Conservation (phyloP, 768 basidiomycete genomes). For the Naematelia aurantialba region DNA sequence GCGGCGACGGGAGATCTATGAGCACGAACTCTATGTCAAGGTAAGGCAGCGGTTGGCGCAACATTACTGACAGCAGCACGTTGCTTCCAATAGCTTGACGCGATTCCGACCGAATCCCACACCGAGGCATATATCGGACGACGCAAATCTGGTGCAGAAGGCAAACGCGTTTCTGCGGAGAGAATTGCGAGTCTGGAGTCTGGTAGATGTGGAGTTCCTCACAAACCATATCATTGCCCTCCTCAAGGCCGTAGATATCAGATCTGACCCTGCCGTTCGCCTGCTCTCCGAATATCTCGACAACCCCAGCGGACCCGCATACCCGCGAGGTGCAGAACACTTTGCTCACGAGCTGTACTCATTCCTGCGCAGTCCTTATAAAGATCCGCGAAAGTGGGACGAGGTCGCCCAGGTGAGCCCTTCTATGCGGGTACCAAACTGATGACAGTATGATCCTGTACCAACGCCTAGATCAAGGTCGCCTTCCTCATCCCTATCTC, state of each 20-base stretch:
- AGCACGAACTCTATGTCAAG: constrained; percentile 77
- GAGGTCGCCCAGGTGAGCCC: constrained; percentile 66
- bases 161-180: constrained; percentile 77
- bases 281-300: constrained; percentile 81
- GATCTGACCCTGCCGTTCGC: constrained; percentile 71
- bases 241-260: constrained; percentile 89
- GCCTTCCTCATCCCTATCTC: constrained; percentile 10
- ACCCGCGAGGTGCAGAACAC: constrained; percentile 76
- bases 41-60: constrained; percentile 53
- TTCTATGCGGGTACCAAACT: not conserved
- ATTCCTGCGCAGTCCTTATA: constrained; percentile 82
- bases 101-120: constrained; percentile 87
- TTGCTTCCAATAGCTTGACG: constrained; percentile 80
- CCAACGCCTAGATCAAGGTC: constrained; percentile 2
- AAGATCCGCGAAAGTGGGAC: constrained; percentile 79
- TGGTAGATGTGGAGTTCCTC: constrained; percentile 91
- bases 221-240: constrained; percentile 82
- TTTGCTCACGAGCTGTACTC: constrained; percentile 91
- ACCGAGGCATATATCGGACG: constrained; percentile 74
- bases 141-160: constrained; percentile 61
- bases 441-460: constrained; percentile 39
- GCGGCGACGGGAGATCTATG: constrained; percentile 73
- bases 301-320: constrained; percentile 54
- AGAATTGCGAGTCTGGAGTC: constrained; percentile 81
- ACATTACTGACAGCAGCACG: constrained; percentile 61